Evolutionary conservation across 106 monocot species (phyloP).

Genomic region (Acorus calamus): DNA sequence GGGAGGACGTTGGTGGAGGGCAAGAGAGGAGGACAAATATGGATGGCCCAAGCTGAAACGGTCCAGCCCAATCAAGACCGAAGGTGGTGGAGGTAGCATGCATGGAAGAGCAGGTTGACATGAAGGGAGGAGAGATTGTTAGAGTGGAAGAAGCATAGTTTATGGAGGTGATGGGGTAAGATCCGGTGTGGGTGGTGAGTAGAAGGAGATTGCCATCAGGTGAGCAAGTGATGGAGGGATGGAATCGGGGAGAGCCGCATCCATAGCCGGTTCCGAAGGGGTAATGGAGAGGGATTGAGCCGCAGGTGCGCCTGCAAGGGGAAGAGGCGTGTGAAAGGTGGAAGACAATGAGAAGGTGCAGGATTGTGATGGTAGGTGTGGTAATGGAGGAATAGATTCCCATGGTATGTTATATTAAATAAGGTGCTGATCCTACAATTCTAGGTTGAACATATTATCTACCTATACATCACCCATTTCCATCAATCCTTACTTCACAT

Average conservation of each 20-base stretch:
- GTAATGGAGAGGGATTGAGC: conserved; percentile 13
- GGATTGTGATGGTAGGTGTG: background rate
- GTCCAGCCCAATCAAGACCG: conserved; percentile 27
- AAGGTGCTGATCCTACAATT: too few relatives aligned
- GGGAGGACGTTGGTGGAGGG: conserved; percentile 8
- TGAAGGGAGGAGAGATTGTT: conserved; percentile 23
- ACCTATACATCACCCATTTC: too few relatives aligned
- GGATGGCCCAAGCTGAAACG: conserved; percentile 29
- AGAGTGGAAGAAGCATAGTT: conserved; percentile 18
- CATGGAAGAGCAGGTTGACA: conserved; percentile 27
- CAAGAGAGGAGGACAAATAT: conserved; percentile 25
- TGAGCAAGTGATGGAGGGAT: conserved; percentile 17
- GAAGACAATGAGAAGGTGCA: conserved; percentile 7
- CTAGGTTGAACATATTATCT: too few relatives aligned
- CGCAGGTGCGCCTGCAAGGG: conserved; percentile 14
- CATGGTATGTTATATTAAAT: too few relatives aligned
- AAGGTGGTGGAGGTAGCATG: conserved; percentile 10
- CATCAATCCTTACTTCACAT: too few relatives aligned
- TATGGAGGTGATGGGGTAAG: conserved; percentile 26
- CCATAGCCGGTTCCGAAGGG: conserved; percentile 32
- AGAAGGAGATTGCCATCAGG: conserved; percentile 1
- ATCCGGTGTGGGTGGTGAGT: conserved; percentile 25
- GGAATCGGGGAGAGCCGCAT: conserved; percentile 31
- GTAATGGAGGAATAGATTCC: background rate
- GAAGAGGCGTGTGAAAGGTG: background rate